phyloP scores from a whole-genome alignment of 306 rosid species.

The Medicago ruthenica region DNA sequence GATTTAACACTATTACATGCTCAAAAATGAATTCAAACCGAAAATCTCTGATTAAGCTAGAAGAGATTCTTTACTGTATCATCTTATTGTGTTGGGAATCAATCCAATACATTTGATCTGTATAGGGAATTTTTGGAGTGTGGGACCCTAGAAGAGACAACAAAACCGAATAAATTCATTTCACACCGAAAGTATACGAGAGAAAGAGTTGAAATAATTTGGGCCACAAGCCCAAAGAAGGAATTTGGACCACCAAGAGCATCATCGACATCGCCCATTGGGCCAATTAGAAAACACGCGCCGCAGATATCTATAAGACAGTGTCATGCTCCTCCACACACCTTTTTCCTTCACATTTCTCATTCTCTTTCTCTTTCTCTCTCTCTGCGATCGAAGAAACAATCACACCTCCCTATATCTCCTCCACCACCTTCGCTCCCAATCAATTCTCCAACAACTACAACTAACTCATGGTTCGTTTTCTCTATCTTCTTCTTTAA shows the following conservation, averaged over 20 bases:
- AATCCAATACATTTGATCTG: too few relatives aligned
- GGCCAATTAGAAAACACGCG: slow-evolving; percentile 22
- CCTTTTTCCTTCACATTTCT: background rate
- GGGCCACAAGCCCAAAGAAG: slow-evolving; percentile 8
- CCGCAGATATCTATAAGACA: slow-evolving; percentile 33
- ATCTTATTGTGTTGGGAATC: too few relatives aligned
- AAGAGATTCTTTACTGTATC: too few relatives aligned
- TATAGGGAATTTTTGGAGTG: too few relatives aligned
- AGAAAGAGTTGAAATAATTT: background rate
- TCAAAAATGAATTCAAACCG: too few relatives aligned
- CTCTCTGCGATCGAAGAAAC: slow-evolving; percentile 4
- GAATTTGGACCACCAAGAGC: too few relatives aligned
- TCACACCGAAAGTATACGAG: background rate
- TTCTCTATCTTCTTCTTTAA: slow-evolving; percentile 1
- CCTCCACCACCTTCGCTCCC: slow-evolving; percentile 42
- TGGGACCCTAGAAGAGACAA: slow-evolving; percentile 2
- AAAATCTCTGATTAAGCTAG: too few relatives aligned
- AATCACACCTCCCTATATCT: slow-evolving; percentile 33
- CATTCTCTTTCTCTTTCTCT: slow-evolving; percentile 13
- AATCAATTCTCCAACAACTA: slow-evolving; percentile 23
- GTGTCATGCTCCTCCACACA: slow-evolving; percentile 33
- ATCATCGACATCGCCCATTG: slow-evolving; percentile 27
- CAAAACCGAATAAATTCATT: background rate
- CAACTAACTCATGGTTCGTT: slow-evolving; percentile 41
- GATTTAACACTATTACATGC: too few relatives aligned